A percentile compares a stretch with the other conserved stretches of the same genome.
Evolutionary conservation across 148 eudicot genomes (phyloP).

Genomic region (Hydrangea macrophylla): DNA sequence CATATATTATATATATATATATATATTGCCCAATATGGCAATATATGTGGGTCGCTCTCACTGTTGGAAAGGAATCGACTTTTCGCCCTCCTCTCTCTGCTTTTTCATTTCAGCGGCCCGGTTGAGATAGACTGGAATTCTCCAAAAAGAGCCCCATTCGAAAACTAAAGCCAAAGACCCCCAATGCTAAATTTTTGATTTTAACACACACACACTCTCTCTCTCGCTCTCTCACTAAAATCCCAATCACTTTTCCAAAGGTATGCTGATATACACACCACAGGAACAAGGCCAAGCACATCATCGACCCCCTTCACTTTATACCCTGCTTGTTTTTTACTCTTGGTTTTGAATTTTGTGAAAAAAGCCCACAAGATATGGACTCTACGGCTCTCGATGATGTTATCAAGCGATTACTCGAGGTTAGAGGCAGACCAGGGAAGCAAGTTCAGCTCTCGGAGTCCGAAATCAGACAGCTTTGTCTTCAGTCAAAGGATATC

Average conservation of each 20-base stretch:
- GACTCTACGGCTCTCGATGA: slow-evolving; percentile 53
- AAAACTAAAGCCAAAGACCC: slow-evolving; percentile 12
- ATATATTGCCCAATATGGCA: too few species aligned
- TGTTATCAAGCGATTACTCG: slow-evolving; percentile 60
- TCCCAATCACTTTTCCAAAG: neutral
- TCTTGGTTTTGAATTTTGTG: slow-evolving; percentile 1
- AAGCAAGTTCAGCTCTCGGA: slow-evolving; percentile 85
- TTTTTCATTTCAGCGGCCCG: neutral
- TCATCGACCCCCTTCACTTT: slow-evolving; percentile 13
- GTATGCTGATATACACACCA: slow-evolving; percentile 8
- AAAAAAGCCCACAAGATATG: slow-evolving; percentile 26
- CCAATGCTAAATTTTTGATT: slow-evolving; percentile 7
- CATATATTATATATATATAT: too few species aligned
- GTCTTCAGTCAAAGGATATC: slow-evolving; percentile 58
- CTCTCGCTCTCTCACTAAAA: neutral
- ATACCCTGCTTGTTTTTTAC: neutral
- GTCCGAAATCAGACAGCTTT: slow-evolving; percentile 86
- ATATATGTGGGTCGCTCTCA: neutral
- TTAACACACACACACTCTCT: neutral
- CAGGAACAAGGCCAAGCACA: neutral
- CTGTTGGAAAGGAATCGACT: too few species aligned
- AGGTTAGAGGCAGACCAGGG: slow-evolving; percentile 57
- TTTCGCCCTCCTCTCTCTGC: neutral
- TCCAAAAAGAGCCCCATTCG: neutral
- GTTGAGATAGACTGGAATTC: neutral